phyloP scores from a whole-genome alignment of 352 stramenopile species.

The Phytophthora cryptogea region DNA sequence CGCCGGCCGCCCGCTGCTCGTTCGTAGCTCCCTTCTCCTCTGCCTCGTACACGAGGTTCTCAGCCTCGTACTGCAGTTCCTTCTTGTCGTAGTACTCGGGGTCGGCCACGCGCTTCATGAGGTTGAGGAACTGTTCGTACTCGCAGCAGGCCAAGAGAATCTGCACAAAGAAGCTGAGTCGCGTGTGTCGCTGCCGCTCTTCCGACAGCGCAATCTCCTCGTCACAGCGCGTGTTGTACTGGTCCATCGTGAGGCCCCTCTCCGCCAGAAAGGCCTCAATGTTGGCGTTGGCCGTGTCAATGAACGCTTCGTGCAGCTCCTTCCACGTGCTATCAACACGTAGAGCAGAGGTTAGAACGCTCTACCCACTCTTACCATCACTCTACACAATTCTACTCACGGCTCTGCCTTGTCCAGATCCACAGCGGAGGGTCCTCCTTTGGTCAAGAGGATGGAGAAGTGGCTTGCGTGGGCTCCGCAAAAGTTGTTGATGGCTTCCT shows the following conservation, averaged over 20 bases:
- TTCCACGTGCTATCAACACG: conserved; percentile 52
- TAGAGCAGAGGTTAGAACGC: neutral
- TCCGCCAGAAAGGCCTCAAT: conserved; percentile 70
- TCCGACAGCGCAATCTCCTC: conserved; percentile 74
- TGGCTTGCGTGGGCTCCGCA: conserved; percentile 61
- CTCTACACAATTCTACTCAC: conserved; percentile 27
- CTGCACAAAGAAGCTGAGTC: conserved; percentile 82
- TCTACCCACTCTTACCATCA: no score
- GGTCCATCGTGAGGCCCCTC: conserved; percentile 73
- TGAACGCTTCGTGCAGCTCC: conserved; percentile 70
- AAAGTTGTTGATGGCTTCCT: conserved; percentile 63
- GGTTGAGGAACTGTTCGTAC: conserved; percentile 87
- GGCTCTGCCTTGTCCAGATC: conserved; percentile 67
- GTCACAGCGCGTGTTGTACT: conserved; percentile 71
- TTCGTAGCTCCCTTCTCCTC: conserved; percentile 38
- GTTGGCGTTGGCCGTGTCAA: conserved; percentile 65
- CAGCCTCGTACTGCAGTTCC: conserved; percentile 68
- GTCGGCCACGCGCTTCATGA: conserved; percentile 79
- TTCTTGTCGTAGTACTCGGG: conserved; percentile 86
- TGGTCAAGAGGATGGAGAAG: conserved; percentile 69
- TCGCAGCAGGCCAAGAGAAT: conserved; percentile 78
- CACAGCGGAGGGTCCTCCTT: conserved; percentile 57
- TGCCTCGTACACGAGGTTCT: conserved; percentile 62
- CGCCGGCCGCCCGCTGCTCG: conserved; percentile 39
- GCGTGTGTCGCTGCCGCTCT: conserved; percentile 75